Evolutionary conservation across 2,329 filamentous ascomycete genomes (phyloP), one percentile per base, ranked within the genome.

Genomic region (Dactylonectria estremocensis): DNA sequence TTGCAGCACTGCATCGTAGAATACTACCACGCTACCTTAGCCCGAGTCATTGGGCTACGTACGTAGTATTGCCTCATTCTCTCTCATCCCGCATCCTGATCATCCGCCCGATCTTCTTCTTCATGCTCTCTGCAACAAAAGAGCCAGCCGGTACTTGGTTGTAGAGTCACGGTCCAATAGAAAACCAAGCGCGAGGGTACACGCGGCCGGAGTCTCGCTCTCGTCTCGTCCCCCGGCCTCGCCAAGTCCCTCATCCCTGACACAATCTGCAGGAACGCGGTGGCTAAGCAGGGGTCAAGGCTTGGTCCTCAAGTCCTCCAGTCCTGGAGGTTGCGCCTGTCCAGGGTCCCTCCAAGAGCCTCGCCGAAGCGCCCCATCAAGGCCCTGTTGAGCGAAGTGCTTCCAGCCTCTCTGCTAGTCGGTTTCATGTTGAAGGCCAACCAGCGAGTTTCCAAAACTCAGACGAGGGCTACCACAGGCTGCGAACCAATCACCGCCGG

Each of bases 191-290:
- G 37, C 22, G 16, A 45, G 43, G 45, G 6, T 52, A 65, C 62
- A 22, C 54, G 37, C 37, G 24, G 24, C 31, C 37, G 13, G 14
- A 33, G 56, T 60, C 57, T 43, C 40, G n/a, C 40, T 7, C 40
- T n/a, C 37, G 31, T 18, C 33, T 13, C 45, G 31, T n/a, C 43
- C 35, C 62, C 37, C 20, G 8, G 45, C 45, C 50, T 40, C 35
- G 37, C 48, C 13, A 52, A 33, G 49, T 33, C 48, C 48, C n/a
- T n/a, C 33, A 33, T 53, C 50, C 50, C 50, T 53, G 50, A 31
- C 58, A 52, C n/a, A 43, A 43, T 52, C 53, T 66, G 64, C 64
- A 66, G 64, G 64, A 62, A 66, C 58, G 64, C 64, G 53, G 58
- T 40, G 53, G 64, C 53, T 28, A 43, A 53, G 37, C 64, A 66